phyloP scores from a whole-genome alignment of 2,329 filamentous ascomycete species.

The Coniella lustricola region DNA sequence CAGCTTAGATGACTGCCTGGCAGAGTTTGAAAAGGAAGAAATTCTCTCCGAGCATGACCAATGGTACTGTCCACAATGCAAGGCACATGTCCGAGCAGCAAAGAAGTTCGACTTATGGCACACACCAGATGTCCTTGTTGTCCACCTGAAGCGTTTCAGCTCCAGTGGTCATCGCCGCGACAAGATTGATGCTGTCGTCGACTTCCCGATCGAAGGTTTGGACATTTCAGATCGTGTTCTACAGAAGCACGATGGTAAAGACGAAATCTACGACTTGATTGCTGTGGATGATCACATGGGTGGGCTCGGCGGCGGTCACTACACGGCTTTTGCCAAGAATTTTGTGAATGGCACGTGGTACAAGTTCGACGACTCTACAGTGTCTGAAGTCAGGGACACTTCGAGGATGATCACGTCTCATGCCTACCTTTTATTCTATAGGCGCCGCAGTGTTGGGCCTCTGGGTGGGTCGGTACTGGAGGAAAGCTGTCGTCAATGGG shows the following conservation, averaged over 20 bases:
- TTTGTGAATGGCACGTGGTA: conserved; percentile 89
- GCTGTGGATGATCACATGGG: conserved; percentile 95
- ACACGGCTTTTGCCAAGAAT: conserved; percentile 90
- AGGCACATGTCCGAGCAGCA: conserved; percentile 82
- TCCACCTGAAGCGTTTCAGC: conserved; percentile 94
- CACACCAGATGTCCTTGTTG: conserved; percentile 86
- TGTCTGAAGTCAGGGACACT: conserved; percentile 54
- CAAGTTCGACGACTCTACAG: conserved; percentile 85
- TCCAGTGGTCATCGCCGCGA: conserved; percentile 74
- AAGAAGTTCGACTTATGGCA: conserved; percentile 99
- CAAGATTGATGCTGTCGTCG: conserved; percentile 84
- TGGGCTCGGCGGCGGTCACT: conserved; percentile 88
- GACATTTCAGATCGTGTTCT: conserved; percentile 77
- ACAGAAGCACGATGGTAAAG: conserved; percentile 71
- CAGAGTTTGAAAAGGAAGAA: conserved; percentile 91
- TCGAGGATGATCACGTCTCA: conserved; percentile 62
- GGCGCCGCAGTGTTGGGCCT: conserved; percentile 67
- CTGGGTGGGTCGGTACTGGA: conserved; percentile 74
- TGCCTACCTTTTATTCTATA: conserved; percentile 94
- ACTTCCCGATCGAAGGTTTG: conserved; percentile 83
- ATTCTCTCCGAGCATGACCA: conserved; percentile 91
- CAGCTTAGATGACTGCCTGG: conserved; percentile 80
- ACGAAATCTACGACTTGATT: conserved; percentile 85
- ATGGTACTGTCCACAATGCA: conserved; percentile 96
- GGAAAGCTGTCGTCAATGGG: conserved; percentile 47